Evolutionary conservation across 768 basidiomycete genomes (phyloP).

Genomic region (Erythrobasidium yunnanense): DNA sequence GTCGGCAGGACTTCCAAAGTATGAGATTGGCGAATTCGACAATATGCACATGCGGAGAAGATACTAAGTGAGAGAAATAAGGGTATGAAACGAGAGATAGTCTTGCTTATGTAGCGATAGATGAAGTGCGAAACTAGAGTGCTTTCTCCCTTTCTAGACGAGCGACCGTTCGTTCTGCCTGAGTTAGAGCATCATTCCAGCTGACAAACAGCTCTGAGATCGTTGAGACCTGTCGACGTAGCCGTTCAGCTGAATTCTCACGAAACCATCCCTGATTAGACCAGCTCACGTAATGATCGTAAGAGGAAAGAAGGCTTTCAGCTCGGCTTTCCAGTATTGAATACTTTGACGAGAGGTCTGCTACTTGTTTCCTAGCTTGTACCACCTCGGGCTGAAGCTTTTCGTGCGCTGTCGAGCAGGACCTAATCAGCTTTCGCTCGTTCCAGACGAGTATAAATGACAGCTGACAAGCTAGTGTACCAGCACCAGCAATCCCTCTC

Average conservation of each 20-base stretch:
- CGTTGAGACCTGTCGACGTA: constrained; percentile 30
- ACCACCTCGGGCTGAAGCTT: constrained; percentile 10
- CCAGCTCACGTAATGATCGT: constrained; percentile 7
- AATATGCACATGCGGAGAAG: neutral
- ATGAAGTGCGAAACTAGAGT: neutral
- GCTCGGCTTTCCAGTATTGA: neutral
- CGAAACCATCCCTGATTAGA: no score
- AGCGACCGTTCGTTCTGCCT: constrained; percentile 29
- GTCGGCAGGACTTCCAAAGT: neutral
- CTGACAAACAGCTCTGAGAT: constrained; percentile 34
- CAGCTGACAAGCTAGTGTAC: constrained; percentile 27
- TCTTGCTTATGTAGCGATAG: neutral
- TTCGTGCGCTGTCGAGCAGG: constrained; percentile 23
- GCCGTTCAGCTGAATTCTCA: neutral
- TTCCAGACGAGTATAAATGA: neutral
- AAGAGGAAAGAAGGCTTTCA: neutral
- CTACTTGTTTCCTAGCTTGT: constrained; percentile 9
- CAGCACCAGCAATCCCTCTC: constrained; percentile 25
- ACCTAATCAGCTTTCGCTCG: no score
- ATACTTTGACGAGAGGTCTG: constrained; percentile 31
- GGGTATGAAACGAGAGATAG: neutral
- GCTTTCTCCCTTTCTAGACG: constrained; percentile 28
- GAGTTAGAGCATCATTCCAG: constrained; percentile 31
- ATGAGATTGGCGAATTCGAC: no score
- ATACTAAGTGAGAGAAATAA: neutral